Evolutionary conservation across 2,329 filamentous ascomycete species (phyloP).

Genomic region (Pseudogymnoascus sp.): DNA sequence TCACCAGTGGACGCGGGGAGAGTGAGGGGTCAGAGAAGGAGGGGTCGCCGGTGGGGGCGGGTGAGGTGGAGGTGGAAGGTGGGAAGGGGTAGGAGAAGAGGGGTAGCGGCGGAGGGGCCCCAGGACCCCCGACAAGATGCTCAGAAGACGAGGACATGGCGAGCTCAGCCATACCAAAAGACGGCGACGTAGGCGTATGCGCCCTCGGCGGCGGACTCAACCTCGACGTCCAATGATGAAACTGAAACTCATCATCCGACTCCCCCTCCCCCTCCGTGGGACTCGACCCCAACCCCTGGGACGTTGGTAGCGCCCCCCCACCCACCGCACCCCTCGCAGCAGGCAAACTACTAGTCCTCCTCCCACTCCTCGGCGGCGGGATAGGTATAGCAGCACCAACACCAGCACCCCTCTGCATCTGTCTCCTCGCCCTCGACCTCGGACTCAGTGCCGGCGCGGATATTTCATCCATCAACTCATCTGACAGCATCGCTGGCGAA

Average conservation of each 20-base stretch:
- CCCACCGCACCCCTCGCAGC: no score
- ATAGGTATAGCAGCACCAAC: no score
- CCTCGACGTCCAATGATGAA: not conserved
- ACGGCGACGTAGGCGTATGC: no score
- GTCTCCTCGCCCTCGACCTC: not conserved
- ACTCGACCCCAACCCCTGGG: no score
- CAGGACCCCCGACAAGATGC: no score
- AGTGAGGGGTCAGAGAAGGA: no score
- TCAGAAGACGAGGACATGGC: no score
- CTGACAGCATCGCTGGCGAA: not conserved
- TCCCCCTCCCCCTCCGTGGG: not conserved
- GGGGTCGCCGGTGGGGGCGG: no score
- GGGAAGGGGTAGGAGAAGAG: not conserved
- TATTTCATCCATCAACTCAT: not conserved
- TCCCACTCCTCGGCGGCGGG: not conserved
- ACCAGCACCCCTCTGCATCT: no score
- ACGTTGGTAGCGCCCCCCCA: no score
- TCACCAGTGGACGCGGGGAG: no score
- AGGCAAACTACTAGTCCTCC: not conserved
- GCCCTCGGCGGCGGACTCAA: not conserved
- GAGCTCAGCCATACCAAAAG: no score
- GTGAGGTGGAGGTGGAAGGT: not conserved
- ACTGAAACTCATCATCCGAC: not conserved
- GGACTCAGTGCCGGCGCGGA: not conserved
- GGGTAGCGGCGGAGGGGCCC: not conserved